Evolutionary conservation across 129 eudicot species (phyloP).

Genomic region (Flaveria ramosissima): DNA sequence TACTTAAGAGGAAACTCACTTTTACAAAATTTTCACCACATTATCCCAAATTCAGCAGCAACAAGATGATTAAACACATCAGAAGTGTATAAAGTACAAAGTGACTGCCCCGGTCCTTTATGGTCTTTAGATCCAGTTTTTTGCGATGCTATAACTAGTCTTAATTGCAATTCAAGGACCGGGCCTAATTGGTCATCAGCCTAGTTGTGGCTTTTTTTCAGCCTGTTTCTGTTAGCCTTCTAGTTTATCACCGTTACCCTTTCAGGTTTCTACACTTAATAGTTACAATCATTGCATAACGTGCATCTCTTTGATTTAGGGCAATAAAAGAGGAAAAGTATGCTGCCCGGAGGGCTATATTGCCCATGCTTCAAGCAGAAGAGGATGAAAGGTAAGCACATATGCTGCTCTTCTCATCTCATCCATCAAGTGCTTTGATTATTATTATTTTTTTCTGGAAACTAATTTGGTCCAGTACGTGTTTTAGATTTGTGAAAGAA

Average conservation of each 20-base stretch:
- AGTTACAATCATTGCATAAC: neutral
- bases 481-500: slow-evolving; percentile 81
- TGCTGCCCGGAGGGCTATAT: slow-evolving; percentile 85
- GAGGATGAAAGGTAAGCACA: slow-evolving; percentile 85
- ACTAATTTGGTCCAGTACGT: neutral
- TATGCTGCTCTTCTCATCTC: slow-evolving; percentile 6
- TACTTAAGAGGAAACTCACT: neutral
- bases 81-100: neutral
- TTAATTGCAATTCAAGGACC: neutral
- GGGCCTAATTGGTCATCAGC: neutral
- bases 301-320: slow-evolving; percentile 38
- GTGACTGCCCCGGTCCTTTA: neutral
- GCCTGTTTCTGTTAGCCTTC: neutral
- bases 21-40: neutral
- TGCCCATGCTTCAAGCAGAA: slow-evolving; percentile 96
- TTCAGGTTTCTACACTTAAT: neutral
- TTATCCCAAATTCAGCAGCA: neutral
- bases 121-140: too few relatives aligned
- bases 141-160: neutral
- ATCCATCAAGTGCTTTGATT: neutral
- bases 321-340: slow-evolving; percentile 88
- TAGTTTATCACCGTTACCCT: neutral
- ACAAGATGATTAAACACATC: neutral
- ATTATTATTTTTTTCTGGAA: neutral
- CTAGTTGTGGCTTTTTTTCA: neutral